Evolutionary conservation across 176 grass and related monocot species (phyloP).

Genomic region (Thalia dealbata): DNA sequence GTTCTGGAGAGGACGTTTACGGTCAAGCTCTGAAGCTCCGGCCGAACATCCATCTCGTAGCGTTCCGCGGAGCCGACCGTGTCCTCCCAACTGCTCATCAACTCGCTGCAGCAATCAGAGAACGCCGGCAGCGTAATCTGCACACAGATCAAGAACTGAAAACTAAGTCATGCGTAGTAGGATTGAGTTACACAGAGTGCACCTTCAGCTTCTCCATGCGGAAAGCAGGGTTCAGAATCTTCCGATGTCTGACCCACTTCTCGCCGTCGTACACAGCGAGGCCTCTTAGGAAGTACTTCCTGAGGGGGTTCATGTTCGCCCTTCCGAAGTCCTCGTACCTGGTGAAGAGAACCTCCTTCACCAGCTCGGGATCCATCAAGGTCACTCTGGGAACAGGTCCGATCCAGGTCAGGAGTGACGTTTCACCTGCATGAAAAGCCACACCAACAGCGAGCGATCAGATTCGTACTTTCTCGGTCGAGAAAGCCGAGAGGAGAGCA

Average conservation of each 20-base stretch:
- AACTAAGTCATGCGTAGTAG: no score
- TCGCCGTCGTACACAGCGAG: background rate
- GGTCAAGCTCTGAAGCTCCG: background rate
- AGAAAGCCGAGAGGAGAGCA: background rate
- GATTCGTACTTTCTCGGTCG: background rate
- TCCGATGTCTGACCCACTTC: no score
- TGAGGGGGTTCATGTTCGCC: background rate
- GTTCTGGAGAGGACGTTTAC: constrained; percentile 5
- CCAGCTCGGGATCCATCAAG: constrained; percentile 35
- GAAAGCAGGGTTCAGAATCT: constrained; percentile 24
- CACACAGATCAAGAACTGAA: background rate
- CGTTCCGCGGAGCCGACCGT: background rate
- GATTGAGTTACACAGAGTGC: no score
- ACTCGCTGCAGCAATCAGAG: background rate
- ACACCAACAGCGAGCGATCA: background rate
- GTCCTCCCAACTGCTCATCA: constrained; percentile 1
- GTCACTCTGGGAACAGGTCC: constrained; percentile 36
- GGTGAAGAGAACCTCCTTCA: constrained; percentile 22
- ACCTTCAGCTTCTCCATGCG: constrained; percentile 19
- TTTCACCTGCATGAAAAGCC: constrained; percentile 14
- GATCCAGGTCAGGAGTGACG: constrained; percentile 47
- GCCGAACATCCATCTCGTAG: constrained; percentile 6
- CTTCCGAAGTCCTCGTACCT: constrained; percentile 41
- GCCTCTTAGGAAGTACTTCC: background rate
- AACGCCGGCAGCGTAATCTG: constrained; percentile 2